A percentile compares a stretch with the other conserved stretches of the same genome.
Conservation (phyloP, 441 rosid species). For the Populus hybrid region DNA sequence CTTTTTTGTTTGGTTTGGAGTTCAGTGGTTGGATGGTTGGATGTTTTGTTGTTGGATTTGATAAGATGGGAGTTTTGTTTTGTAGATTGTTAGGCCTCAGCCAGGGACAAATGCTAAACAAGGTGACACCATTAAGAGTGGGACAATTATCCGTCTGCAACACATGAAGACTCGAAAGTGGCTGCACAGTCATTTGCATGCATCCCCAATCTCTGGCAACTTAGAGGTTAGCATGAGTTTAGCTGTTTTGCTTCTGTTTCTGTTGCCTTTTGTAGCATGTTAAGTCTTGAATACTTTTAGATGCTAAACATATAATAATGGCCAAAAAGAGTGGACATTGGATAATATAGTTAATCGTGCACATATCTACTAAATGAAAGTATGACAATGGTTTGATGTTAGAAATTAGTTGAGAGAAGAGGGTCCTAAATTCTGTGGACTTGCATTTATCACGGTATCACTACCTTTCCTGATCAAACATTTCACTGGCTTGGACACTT, state of each 20-base stretch:
- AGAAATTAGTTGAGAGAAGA: not conserved
- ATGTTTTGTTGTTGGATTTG: not conserved
- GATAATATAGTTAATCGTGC: not conserved
- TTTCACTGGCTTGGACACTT: not conserved
- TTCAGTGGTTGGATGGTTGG: not conserved
- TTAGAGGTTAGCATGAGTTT: constrained; percentile 60
- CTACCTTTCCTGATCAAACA: not conserved
- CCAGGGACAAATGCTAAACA: constrained; percentile 61
- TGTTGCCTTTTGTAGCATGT: not conserved
- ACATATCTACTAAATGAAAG: not conserved
- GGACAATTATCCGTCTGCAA: constrained; percentile 68
- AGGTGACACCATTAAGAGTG: constrained; percentile 67
- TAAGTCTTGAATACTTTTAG: not conserved
- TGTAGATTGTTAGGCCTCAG: constrained; percentile 74
- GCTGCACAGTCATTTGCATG: constrained; percentile 93
- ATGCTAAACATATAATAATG: not conserved
- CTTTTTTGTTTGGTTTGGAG: not conserved
- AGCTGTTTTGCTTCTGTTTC: not conserved
- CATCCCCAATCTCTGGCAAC: constrained; percentile 93
- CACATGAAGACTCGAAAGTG: constrained; percentile 76
- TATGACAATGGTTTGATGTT: not conserved
- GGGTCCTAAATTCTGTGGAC: not conserved
- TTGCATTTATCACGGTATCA: too few relatives aligned
- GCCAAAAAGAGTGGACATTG: not conserved
- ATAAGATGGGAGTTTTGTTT: not conserved